These are phyloP conservation scores for Stylonectria norvegica DNA, from an alignment of 2,329 filamentous ascomycete species.

Conservation along the genomic window DNA sequence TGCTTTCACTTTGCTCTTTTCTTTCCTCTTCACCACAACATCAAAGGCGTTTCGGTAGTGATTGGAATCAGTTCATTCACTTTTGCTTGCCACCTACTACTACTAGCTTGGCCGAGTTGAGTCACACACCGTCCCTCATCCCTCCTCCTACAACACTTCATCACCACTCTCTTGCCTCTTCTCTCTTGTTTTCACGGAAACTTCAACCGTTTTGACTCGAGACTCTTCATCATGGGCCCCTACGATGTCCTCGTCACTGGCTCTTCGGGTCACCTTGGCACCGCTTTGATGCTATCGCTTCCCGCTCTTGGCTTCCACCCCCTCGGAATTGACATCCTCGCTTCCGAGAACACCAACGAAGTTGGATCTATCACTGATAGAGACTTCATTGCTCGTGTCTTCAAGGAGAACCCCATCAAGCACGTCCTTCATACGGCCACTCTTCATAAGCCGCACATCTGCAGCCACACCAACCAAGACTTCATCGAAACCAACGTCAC, in stretches of 20 bases:
- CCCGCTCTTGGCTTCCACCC: slow-evolving; percentile 38
- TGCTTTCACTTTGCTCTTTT: too few relatives aligned
- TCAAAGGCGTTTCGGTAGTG: too few relatives aligned
- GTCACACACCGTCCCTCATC: slow-evolving; percentile 3
- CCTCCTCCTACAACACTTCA: too few relatives aligned
- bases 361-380: slow-evolving; percentile 39
- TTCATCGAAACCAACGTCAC: slow-evolving; percentile 45
- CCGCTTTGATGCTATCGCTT: slow-evolving; percentile 43
- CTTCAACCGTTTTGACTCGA: too few relatives aligned
- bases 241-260: slow-evolving; percentile 44
- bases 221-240: slow-evolving; percentile 10
- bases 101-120: slow-evolving; percentile 4
- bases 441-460: slow-evolving; percentile 47
- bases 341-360: slow-evolving; percentile 34
- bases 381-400: slow-evolving; percentile 33
- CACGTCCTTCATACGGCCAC: slow-evolving; percentile 46
- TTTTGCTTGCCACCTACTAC: too few relatives aligned
- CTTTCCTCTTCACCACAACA: too few relatives aligned
- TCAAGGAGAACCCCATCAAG: slow-evolving; percentile 29
- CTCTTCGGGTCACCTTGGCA: slow-evolving; percentile 45
- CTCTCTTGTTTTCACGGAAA: too few relatives aligned
- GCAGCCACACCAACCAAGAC: slow-evolving; percentile 41
- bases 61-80: too few relatives aligned
- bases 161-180: too few relatives aligned
- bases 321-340: slow-evolving; percentile 42